Evolutionary conservation across 2,329 filamentous ascomycete genomes (phyloP).

Genomic region (Botrytis galanthina): DNA sequence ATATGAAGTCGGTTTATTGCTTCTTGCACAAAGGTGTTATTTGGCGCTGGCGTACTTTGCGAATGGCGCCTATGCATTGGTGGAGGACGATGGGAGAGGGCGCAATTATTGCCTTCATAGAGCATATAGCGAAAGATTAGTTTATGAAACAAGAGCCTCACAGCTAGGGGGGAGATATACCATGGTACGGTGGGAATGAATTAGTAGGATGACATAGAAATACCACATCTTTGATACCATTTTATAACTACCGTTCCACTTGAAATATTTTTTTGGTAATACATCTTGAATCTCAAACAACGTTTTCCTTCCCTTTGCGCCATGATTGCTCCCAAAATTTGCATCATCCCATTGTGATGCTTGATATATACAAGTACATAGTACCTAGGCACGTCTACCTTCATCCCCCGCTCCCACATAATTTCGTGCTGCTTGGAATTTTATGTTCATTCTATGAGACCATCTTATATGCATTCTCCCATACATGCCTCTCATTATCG

Average conservation of each 20-base stretch:
- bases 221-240: constrained; percentile 19
- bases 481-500: background rate
- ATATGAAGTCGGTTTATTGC: constrained; percentile 23
- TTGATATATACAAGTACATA: constrained; percentile 19
- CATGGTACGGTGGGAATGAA: constrained; percentile 15
- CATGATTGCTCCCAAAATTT: constrained; percentile 11
- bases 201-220: constrained; percentile 16
- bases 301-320: constrained; percentile 16
- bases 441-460: background rate
- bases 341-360: constrained; percentile 5
- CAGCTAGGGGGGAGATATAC: constrained; percentile 13
- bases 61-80: constrained; percentile 27
- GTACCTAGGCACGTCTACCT: background rate
- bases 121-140: constrained; percentile 16
- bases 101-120: constrained; percentile 22
- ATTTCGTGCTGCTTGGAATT: background rate
- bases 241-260: background rate
- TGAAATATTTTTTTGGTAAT: background rate
- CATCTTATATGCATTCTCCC: background rate
- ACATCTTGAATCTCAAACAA: constrained; percentile 2
- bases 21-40: constrained; percentile 28
- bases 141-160: constrained; percentile 15
- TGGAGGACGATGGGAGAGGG: constrained; percentile 17
- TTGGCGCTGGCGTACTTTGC: constrained; percentile 25
- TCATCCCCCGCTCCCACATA: background rate